These are phyloP conservation scores for Termitomyces sp. DNA, from an alignment of 768 basidiomycete species.

Conservation along the genomic window DNA sequence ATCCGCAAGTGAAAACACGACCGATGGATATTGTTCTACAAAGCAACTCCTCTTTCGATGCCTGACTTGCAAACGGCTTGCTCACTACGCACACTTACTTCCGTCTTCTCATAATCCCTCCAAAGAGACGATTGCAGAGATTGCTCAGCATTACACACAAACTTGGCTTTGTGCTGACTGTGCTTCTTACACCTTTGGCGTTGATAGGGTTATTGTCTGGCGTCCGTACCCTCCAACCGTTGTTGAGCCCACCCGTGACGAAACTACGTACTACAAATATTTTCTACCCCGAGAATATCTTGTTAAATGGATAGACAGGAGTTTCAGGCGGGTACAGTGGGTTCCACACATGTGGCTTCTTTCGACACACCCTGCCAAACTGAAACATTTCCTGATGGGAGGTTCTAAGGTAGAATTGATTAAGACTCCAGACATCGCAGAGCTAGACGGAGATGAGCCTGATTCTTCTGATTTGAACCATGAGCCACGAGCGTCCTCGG, in stretches of 20 bases:
- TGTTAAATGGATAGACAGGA: conserved; percentile 81
- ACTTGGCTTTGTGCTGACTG: conserved; percentile 80
- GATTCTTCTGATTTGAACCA: conserved; percentile 39
- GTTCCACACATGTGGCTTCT: conserved; percentile 91
- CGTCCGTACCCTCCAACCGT: conserved; percentile 72
- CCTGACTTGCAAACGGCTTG: conserved; percentile 74
- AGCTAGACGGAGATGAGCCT: conserved; percentile 24
- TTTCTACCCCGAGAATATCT: conserved; percentile 86
- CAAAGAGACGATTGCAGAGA: conserved; percentile 33
- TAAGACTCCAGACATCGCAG: conserved; percentile 34
- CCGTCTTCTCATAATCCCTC: conserved; percentile 35
- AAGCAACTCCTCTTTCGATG: conserved; percentile 69
- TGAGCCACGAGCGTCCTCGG: conserved; percentile 32
- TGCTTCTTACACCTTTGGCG: conserved; percentile 57
- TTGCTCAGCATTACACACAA: conserved; percentile 57
- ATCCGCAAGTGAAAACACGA: background rate
- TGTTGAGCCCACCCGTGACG: conserved; percentile 45
- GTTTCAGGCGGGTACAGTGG: conserved; percentile 82
- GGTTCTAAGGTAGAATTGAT: conserved; percentile 72
- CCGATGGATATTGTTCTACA: background rate
- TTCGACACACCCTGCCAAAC: conserved; percentile 57
- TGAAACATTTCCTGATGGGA: conserved; percentile 72
- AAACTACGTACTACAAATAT: conserved; percentile 50
- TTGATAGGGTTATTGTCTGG: conserved; percentile 93
- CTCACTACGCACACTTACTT: conserved; percentile 78